Conservation (phyloP, 164 flowering plant species). For the Akebia trifoliata region DNA sequence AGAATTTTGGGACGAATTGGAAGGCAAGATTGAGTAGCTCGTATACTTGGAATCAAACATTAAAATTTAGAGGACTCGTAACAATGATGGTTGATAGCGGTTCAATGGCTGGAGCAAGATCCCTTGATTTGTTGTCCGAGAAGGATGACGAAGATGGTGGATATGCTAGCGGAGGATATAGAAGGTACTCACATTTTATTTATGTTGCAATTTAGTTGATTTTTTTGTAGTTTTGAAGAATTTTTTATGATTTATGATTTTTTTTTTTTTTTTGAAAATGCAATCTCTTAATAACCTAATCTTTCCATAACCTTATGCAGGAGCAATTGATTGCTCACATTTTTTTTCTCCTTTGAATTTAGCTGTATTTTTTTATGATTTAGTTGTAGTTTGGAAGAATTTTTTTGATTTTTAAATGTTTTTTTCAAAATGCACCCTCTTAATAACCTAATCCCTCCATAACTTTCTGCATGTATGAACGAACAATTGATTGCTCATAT, state of each 20-base stretch:
- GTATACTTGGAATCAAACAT: slow-evolving; percentile 21
- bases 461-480: too few relatives aligned
- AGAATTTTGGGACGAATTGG: slow-evolving; percentile 23
- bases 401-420: too few relatives aligned
- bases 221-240: background rate
- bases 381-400: too few relatives aligned
- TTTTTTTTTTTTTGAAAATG: background rate
- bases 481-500: too few relatives aligned
- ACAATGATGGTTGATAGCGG: slow-evolving; percentile 74
- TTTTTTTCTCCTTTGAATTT: too few relatives aligned
- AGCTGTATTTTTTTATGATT: too few relatives aligned
- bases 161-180: slow-evolving; percentile 73
- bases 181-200: slow-evolving; percentile 38
- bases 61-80: slow-evolving; percentile 19
- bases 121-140: slow-evolving; percentile 36
- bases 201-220: background rate
- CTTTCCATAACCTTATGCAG: background rate
- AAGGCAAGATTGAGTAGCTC: slow-evolving; percentile 21
- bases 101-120: slow-evolving; percentile 24
- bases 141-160: slow-evolving; percentile 55
- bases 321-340: too few relatives aligned
- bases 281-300: background rate
- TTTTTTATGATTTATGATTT: background rate
- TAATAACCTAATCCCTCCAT: too few relatives aligned
- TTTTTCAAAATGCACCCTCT: too few relatives aligned